Evolutionary conservation across 2,329 filamentous ascomycete species (phyloP).

Genomic region (Cercospora zeae-maydis): DNA sequence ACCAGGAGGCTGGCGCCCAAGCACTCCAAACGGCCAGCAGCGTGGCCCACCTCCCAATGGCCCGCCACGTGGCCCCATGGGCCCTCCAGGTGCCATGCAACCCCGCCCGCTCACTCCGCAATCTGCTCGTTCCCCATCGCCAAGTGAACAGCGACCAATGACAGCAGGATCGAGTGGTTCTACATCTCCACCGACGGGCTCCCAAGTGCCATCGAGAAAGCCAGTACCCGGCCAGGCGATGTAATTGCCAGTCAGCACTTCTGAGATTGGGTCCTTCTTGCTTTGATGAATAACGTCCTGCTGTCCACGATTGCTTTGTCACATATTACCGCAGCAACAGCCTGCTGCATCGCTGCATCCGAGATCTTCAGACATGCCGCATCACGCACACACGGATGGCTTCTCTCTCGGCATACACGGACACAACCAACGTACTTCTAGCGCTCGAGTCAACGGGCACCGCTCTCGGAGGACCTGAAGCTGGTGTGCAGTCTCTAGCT

Average conservation of each 20-base stretch:
- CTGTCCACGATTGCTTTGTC: conserved; percentile 22
- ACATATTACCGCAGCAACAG: conserved; percentile 16
- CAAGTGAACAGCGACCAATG: conserved; percentile 9
- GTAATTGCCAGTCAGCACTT: conserved; percentile 25
- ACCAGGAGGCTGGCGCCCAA: conserved; percentile 22
- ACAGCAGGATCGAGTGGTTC: conserved; percentile 9
- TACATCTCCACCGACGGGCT: conserved; percentile 15
- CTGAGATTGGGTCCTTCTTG: conserved; percentile 21
- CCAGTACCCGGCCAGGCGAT: conserved; percentile 48
- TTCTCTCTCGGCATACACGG: background rate
- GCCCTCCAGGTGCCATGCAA: conserved; percentile 20
- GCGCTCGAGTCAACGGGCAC: no score
- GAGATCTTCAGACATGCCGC: conserved; percentile 13
- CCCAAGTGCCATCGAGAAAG: conserved; percentile 41
- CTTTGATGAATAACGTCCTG: conserved; percentile 26
- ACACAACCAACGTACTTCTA: background rate
- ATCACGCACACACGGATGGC: background rate
- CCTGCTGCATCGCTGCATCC: conserved; percentile 20
- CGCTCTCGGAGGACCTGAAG: no score
- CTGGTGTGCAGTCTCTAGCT: background rate
- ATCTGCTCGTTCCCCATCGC: conserved; percentile 17
- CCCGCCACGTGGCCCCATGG: conserved; percentile 21
- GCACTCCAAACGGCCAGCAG: conserved; percentile 26
- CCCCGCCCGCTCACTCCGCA: conserved; percentile 30
- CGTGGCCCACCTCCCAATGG: background rate